phyloP scores from a whole-genome alignment of 768 basidiomycete genomes.

The Artomyces pyxidatus region DNA sequence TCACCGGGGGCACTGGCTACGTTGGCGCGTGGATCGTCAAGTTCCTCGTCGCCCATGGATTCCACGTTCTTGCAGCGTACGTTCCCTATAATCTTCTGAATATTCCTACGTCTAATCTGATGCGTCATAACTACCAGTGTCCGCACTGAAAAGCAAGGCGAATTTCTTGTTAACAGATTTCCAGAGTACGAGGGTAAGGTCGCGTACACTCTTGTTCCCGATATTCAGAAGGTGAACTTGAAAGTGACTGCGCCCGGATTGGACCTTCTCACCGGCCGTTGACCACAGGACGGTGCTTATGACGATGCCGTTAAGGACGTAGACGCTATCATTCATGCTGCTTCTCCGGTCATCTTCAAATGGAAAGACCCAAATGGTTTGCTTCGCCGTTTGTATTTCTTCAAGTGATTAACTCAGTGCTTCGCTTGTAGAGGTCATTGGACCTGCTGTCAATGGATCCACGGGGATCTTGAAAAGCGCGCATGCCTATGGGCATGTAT shows the following conservation, averaged over 20 bases:
- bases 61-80: constrained; percentile 4
- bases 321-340: constrained; percentile 32
- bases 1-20: not conserved
- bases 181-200: not conserved
- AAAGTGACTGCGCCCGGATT: constrained; percentile 17
- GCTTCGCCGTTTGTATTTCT: not conserved
- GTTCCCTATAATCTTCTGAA: constrained; percentile 8
- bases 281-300: constrained; percentile 26
- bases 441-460: constrained; percentile 32
- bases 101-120: constrained; percentile 7
- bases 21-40: not conserved
- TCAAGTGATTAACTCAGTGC: too few species aligned
- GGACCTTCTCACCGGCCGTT: constrained; percentile 1
- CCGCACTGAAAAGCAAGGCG: not conserved
- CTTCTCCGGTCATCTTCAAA: constrained; percentile 25
- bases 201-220: not conserved
- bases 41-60: not conserved
- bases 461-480: constrained; percentile 24
- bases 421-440: constrained; percentile 28
- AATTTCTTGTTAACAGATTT: not conserved
- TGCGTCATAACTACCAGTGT: not conserved
- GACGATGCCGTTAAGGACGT: constrained; percentile 41
- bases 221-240: constrained; percentile 20
- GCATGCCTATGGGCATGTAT: constrained; percentile 10
- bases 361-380: constrained; percentile 16